A percentile compares a stretch with the other conserved stretches of the same genome.
phyloP scores from a whole-genome alignment of 2,329 filamentous ascomycete species.

The Colletotrichum destructivum region DNA sequence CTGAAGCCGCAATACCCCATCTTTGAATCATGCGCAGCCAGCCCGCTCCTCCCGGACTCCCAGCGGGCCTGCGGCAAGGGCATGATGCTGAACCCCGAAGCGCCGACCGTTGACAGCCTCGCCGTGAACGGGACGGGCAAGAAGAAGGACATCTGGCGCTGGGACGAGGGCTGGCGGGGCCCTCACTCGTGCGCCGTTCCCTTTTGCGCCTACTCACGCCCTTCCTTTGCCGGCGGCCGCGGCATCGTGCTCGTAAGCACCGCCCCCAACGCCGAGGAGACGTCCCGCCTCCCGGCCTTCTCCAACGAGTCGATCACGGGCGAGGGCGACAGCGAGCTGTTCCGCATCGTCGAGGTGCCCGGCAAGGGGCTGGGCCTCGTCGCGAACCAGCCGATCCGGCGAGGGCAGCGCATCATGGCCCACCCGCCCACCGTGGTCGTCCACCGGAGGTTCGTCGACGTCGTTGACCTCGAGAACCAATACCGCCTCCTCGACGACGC shows the following conservation, averaged over 20 bases:
- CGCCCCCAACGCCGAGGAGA: constrained; percentile 40
- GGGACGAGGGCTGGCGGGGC: constrained; percentile 40
- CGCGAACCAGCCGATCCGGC: constrained; percentile 49
- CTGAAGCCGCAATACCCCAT: constrained; percentile 20
- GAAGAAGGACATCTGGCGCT: constrained; percentile 40
- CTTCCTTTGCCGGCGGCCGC: constrained; percentile 52
- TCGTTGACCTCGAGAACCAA: constrained; percentile 45
- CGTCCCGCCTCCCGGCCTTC: constrained; percentile 29
- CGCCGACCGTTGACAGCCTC: neutral
- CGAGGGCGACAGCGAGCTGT: constrained; percentile 22
- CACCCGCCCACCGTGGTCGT: constrained; percentile 49
- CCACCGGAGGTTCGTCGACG: constrained; percentile 45
- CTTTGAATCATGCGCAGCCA: constrained; percentile 27
- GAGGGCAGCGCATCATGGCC: constrained; percentile 52
- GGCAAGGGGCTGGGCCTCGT: constrained; percentile 52
- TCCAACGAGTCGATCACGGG: neutral
- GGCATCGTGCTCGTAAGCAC: constrained; percentile 58
- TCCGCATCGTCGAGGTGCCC: constrained; percentile 43
- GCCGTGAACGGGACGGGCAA: constrained; percentile 23
- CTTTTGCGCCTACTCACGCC: constrained; percentile 55
- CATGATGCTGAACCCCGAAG: neutral
- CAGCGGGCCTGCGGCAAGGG: constrained; percentile 21
- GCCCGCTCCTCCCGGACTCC: constrained; percentile 32
- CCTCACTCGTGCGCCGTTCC: constrained; percentile 37
- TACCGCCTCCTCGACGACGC: constrained; percentile 48